Evolutionary conservation across 2,329 filamentous ascomycete genomes (phyloP).

Genomic region (Phaeosphaeria sp.): DNA sequence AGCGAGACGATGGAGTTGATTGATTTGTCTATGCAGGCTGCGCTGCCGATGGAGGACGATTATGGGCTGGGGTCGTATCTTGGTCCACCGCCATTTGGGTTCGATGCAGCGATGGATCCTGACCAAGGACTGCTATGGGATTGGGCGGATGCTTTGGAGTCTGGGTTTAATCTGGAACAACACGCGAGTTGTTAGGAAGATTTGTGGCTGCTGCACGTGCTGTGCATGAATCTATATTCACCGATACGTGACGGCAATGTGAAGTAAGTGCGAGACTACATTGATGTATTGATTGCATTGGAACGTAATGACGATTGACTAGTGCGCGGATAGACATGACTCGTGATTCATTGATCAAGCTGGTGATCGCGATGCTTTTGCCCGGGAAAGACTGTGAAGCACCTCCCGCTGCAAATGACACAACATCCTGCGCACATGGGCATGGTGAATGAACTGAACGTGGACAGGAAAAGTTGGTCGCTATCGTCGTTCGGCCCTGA

Average conservation of each 20-base stretch:
- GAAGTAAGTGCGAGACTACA: no score
- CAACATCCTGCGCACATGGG: neutral
- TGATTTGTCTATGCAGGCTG: neutral
- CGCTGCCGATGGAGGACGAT: neutral
- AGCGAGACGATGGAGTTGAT: neutral
- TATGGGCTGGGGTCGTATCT: slow-evolving; percentile 6
- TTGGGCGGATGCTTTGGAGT: slow-evolving; percentile 15
- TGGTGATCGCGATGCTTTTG: neutral
- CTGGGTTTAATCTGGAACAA: neutral
- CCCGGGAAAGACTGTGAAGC: no score
- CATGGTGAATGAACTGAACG: neutral
- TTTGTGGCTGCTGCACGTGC: no score
- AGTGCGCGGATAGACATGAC: neutral
- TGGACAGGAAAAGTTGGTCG: neutral
- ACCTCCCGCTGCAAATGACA: neutral
- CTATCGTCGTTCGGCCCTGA: slow-evolving; percentile 45
- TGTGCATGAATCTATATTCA: no score
- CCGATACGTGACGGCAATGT: no score
- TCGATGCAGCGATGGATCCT: slow-evolving; percentile 3
- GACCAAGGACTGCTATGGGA: slow-evolving; percentile 11
- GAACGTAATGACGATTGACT: no score
- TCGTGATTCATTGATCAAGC: neutral
- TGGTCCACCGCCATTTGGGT: slow-evolving; percentile 1
- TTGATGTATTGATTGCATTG: no score
- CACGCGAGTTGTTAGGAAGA: no score